Evolutionary conservation across 2,329 filamentous ascomycete species (phyloP), one percentile per base, ranked within the genome.

Genomic region (Lasiodiplodia theobromae): DNA sequence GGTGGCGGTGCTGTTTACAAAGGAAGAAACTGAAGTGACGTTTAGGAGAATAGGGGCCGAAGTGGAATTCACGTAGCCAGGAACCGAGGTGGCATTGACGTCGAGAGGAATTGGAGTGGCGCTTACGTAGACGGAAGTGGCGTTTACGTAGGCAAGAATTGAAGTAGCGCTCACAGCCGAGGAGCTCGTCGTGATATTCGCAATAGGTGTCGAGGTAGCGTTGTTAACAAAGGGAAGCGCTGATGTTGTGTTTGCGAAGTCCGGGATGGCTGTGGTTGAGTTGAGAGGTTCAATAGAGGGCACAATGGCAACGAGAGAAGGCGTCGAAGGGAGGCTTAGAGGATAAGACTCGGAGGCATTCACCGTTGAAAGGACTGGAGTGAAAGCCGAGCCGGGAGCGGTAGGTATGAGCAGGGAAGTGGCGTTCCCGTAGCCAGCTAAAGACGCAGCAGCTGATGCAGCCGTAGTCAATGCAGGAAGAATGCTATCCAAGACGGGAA

Each of bases 401-500:
- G 60, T 64, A 2, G 60, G 60, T 31, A n/a, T 12, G 14, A 52
- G 28, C 47, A 37, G n/a, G 16, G 60, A 64, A 6, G 60, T 64
- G 31, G 44, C 44, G 31, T 64, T 64, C 2, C n/a, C 60, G 12
- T 38, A 40, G n/a, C 44, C 60, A 8, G 60, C 44, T 37, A 64
- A 14, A 3, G 60, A 37, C 23, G 60, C 16, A 14, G 47, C 44
- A 18, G 60, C 60, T 14, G 60, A 52, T 8, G 54, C 23, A 23
- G 65, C 56, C 8, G 65, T 51, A 3, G 40, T 28, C 53, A 66
- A 18, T 3, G 64, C 31, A 37, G 65, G 65, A 16, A 67, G 6
- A 8, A 67, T 31, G 21, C 53, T 58, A 3, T 67, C 53, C 23
- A 67, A 21, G 12, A 67, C 52, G n/a, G 65, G 65, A 38, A 67